Evolutionary conservation across 2,329 filamentous ascomycete genomes (phyloP).

Genomic region (Sclerotinia subarctica): DNA sequence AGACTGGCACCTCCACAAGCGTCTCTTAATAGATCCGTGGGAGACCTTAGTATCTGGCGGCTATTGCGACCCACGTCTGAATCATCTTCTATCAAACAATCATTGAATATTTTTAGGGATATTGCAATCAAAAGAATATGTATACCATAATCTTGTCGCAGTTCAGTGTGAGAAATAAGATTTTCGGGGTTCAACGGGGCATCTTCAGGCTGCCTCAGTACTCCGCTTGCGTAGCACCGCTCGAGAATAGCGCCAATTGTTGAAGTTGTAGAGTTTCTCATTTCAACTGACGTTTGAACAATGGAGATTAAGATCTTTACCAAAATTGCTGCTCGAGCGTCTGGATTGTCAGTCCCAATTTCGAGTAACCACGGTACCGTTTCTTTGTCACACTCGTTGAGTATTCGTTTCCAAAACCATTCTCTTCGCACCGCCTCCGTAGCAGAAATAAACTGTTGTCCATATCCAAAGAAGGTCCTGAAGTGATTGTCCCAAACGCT

Average conservation of each 20-base stretch:
- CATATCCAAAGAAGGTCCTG: neutral
- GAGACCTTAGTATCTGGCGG: neutral
- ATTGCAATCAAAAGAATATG: neutral
- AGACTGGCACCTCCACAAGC: neutral
- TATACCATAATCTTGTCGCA: neutral
- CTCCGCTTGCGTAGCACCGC: neutral
- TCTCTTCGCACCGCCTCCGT: neutral
- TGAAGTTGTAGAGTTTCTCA: neutral
- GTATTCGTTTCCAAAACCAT: constrained; percentile 1
- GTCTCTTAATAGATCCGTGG: neutral
- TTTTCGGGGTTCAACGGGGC: neutral
- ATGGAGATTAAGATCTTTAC: neutral
- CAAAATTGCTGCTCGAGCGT: neutral
- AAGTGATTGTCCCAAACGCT: neutral
- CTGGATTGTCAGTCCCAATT: neutral
- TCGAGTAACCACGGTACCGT: neutral
- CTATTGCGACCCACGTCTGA: neutral
- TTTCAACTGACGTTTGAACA: neutral
- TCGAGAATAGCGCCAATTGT: constrained; percentile 2
- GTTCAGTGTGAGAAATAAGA: neutral
- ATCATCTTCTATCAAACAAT: neutral
- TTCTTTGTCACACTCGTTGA: neutral
- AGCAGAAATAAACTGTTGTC: neutral
- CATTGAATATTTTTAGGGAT: neutral
- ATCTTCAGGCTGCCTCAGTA: neutral